Conservation (phyloP, 768 basidiomycete genomes). For the Suillus occidentalis region DNA sequence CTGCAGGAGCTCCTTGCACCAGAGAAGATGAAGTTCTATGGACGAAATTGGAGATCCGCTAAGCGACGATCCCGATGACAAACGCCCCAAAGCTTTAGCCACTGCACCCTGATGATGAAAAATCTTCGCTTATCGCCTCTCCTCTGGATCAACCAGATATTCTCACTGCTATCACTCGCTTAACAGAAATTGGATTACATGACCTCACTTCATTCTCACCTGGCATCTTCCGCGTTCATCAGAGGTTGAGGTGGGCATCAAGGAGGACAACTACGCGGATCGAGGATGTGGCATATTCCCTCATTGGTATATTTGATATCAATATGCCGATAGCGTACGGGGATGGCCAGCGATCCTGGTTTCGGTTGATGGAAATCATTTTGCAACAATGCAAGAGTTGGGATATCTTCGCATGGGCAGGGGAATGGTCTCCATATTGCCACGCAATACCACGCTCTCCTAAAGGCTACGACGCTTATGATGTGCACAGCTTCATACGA, state of each 20-base stretch:
- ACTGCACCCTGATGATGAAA: background rate
- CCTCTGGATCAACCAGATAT: constrained; percentile 4
- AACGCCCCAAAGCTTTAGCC: constrained; percentile 12
- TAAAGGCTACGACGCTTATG: constrained; percentile 22
- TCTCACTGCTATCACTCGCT: constrained; percentile 7
- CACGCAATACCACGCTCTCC: constrained; percentile 20
- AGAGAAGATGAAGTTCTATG: constrained; percentile 19
- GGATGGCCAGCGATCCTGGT: constrained; percentile 24
- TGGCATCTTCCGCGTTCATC: constrained; percentile 14
- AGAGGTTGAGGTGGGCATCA: constrained; percentile 27
- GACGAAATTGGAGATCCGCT: constrained; percentile 20
- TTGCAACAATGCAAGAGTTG: constrained; percentile 7
- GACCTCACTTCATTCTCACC: constrained; percentile 16
- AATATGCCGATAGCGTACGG: constrained; percentile 25
- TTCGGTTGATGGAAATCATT: constrained; percentile 16
- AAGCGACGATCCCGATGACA: background rate
- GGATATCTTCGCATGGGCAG: constrained; percentile 11
- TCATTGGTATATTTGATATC: constrained; percentile 25
- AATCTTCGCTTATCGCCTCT: constrained; percentile 12
- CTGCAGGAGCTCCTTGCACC: constrained; percentile 15
- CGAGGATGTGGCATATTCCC: constrained; percentile 26
- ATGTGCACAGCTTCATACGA: background rate
- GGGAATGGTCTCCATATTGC: constrained; percentile 6
- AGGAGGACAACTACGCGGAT: constrained; percentile 22
- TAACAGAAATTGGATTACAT: constrained; percentile 16